Percentiles rank a stretch among this genome's conserved stretches.
Evolutionary conservation across 1,139 yeast species (phyloP).

Genomic region (Wickerhamiella infanticola): DNA sequence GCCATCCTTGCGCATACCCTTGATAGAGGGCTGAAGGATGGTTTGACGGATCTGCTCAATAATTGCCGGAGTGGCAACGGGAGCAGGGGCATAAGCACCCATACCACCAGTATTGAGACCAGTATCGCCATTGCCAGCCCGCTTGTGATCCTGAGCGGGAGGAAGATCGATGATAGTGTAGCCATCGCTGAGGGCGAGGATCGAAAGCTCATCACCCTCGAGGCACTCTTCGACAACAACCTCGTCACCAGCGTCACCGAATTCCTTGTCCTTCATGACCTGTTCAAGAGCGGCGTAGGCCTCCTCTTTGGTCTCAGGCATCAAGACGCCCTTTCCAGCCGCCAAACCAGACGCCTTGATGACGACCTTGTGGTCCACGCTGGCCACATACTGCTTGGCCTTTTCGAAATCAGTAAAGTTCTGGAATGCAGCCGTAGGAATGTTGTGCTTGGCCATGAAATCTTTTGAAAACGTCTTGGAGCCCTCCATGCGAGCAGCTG

Average conservation of each 20-base stretch:
- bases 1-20: slow-evolving; percentile 93
- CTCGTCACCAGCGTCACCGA: slow-evolving; percentile 90
- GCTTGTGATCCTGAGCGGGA: slow-evolving; percentile 96
- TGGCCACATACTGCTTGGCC: slow-evolving; percentile 55
- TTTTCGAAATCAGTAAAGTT: slow-evolving; percentile 63
- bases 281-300: slow-evolving; percentile 72
- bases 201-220: slow-evolving; percentile 93
- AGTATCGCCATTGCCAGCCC: slow-evolving; percentile 81
- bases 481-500: slow-evolving; percentile 93
- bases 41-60: slow-evolving; percentile 52
- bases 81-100: slow-evolving; percentile 99
- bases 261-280: slow-evolving; percentile 78
- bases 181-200: slow-evolving; percentile 87
- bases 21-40: slow-evolving; percentile 80
- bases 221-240: slow-evolving; percentile 92
- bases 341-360: slow-evolving; percentile 97
- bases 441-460: slow-evolving; percentile 80
- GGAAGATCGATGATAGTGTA: slow-evolving; percentile 84
- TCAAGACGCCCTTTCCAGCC: slow-evolving; percentile 96
- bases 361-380: slow-evolving; percentile 63
- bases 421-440: slow-evolving; percentile 85
- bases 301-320: slow-evolving; percentile 73
- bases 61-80: slow-evolving; percentile 61
- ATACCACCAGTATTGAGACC: slow-evolving; percentile 98
- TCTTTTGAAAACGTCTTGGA: slow-evolving; percentile 90